Evolutionary conservation across 2,329 filamentous ascomycete species (phyloP), one percentile per base, ranked within the genome.

Genomic region (Sporothrix variecibatus): DNA sequence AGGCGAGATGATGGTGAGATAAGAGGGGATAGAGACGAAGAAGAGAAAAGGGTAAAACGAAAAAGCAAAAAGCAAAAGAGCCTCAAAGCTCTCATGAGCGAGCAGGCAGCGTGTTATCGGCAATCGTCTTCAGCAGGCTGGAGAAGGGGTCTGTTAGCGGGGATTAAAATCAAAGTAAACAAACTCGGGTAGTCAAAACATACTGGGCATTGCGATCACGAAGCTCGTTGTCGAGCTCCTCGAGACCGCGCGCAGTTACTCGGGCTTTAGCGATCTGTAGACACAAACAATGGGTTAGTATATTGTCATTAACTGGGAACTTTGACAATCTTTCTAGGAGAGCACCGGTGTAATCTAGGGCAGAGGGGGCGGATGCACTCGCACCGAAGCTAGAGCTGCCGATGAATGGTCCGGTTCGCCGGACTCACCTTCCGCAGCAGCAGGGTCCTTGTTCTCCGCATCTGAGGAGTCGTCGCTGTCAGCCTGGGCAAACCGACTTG

Each of bases 311-410:
- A n/a, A n/a, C n/a, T n/a, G n/a, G n/a, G n/a, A n/a, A n/a, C n/a
- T n/a, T 34, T 8, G 34, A 34, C 34, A 34, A 34, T 70, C 28
- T 15, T 9, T 38, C 40, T 62, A 15, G 71, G 31, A 28, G 43
- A n/a, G 62, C 46, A 49, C 75, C 68, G 58, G 17, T 26, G 64
- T 17, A 38, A 68, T 71, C 75, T 56, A 46, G 75, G 56, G 65
- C 65, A 71, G 71, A 72, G 75, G 76, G 76, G 75, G 58, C 28
- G 34, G 70, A 28, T 49, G 51, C 75, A 53, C 80, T 85, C 90
- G 86, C 87, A 92, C 90, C 89, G 87, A 89, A 84, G 89, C 89
- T 83, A 91, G 85, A 82, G 89, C 90, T 81, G 86, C 85, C 80
- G 89, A 91, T 82, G 89, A 89, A 84, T 88, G 84, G 81, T 91